Evolutionary conservation across 2,329 filamentous ascomycete genomes (phyloP).

Genomic region (Sphaerulina vaccinii): DNA sequence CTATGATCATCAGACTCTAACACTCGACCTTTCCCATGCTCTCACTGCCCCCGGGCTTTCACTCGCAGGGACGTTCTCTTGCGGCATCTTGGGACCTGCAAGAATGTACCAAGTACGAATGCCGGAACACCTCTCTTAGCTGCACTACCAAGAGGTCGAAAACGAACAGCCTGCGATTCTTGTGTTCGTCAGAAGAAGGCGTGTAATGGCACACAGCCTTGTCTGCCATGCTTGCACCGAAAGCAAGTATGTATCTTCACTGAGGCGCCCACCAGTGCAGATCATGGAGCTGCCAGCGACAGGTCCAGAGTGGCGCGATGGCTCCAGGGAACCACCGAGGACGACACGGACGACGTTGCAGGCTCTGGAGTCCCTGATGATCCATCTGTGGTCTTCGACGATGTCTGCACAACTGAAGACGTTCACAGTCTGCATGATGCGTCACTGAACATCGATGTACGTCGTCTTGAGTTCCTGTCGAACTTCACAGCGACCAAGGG

Average conservation of each 20-base stretch:
- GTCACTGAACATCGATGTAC: neutral
- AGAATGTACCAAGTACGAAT: neutral
- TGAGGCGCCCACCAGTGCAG: too few species aligned
- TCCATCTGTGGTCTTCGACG: neutral
- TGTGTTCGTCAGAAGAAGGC: conserved; percentile 9
- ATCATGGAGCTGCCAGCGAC: too few species aligned
- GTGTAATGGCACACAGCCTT: conserved; percentile 9
- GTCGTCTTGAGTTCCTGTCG: conserved; percentile 2
- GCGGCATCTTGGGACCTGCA: conserved; percentile 1
- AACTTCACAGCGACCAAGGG: conserved; percentile 4
- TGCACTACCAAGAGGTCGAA: conserved; percentile 1
- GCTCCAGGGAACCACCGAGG: too few species aligned
- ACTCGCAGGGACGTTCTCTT: conserved; percentile 5
- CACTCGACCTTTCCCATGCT: conserved; percentile 3
- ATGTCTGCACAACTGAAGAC: too few species aligned
- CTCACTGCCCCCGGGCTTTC: neutral
- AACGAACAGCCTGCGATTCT: conserved; percentile 4
- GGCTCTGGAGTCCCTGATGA: too few species aligned
- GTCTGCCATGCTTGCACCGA: conserved; percentile 4
- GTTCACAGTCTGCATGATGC: too few species aligned
- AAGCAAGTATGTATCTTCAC: conserved; percentile 8
- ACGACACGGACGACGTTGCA: too few species aligned
- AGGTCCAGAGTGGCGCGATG: too few species aligned
- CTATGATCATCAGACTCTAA: neutral
- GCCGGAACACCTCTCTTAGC: neutral